Conservation (phyloP, 2,329 filamentous ascomycete genomes). For the Fusarium nodosum region DNA sequence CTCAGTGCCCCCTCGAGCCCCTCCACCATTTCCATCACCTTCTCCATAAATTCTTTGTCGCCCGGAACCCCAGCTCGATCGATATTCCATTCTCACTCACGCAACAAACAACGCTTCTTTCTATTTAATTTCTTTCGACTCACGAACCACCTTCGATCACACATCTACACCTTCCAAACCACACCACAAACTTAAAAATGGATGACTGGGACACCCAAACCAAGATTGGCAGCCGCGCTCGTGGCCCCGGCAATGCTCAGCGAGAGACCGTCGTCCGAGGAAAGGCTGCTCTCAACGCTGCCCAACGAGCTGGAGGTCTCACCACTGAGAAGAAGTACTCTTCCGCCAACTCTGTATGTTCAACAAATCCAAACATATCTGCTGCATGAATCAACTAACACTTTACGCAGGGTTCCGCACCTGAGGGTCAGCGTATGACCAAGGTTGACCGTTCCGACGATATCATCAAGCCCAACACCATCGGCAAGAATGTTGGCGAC, state of each 20-base stretch:
- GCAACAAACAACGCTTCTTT: conserved; percentile 34
- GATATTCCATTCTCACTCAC: conserved; percentile 33
- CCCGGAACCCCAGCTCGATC: conserved; percentile 40
- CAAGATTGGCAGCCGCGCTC: conserved; percentile 92
- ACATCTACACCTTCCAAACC: conserved; percentile 36
- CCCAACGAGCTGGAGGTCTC: conserved; percentile 81
- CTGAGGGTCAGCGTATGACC: conserved; percentile 93
- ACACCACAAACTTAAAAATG: conserved; percentile 64
- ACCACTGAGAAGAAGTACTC: conserved; percentile 92
- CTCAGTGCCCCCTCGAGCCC: conserved; percentile 50
- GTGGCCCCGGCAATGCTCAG: conserved; percentile 72
- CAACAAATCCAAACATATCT: background rate
- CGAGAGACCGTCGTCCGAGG: conserved; percentile 93
- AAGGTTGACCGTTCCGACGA: conserved; percentile 98
- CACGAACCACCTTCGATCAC: conserved; percentile 4
- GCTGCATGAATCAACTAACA: conserved; percentile 31
- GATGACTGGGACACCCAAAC: conserved; percentile 87
- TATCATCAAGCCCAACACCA: conserved; percentile 95
- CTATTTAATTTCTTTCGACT: background rate
- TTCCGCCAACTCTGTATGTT: conserved; percentile 74
- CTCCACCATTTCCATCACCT: conserved; percentile 52
- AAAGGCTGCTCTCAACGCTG: conserved; percentile 87
- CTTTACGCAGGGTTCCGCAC: conserved; percentile 46
- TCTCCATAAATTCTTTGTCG: conserved; percentile 50
- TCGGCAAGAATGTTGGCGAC: conserved; percentile 83